A percentile compares a stretch with the other conserved stretches of the same genome.
phyloP scores from a whole-genome alignment of 257 asterid genomes.

The Nicotiana knightiana region DNA sequence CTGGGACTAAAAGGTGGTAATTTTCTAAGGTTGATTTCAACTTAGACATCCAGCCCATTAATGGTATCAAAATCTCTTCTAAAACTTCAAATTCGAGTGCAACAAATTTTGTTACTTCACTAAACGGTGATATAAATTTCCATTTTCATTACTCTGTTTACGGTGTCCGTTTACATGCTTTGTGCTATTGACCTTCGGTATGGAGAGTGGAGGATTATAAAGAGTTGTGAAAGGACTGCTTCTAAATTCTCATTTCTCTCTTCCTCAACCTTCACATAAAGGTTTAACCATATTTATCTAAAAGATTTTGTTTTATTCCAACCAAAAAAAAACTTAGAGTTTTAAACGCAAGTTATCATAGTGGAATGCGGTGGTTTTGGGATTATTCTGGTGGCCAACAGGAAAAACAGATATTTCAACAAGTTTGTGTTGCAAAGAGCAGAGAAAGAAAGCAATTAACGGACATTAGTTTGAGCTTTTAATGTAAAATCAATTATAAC shows the following conservation, averaged over 20 bases:
- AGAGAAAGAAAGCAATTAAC: too few relatives aligned
- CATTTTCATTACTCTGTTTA: background rate
- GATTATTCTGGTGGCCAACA: background rate
- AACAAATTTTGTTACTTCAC: background rate
- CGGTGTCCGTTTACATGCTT: background rate
- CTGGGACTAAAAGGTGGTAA: background rate
- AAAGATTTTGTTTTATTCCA: too few relatives aligned
- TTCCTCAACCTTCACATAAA: background rate
- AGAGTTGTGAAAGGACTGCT: background rate
- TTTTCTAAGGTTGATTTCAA: background rate
- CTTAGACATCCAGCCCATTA: background rate
- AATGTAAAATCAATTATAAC: too few relatives aligned
- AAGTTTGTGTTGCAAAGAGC: too few relatives aligned
- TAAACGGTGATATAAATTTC: background rate
- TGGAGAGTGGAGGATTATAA: background rate
- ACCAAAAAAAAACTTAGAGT: background rate
- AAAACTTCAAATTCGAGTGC: background rate
- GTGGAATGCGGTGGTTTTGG: background rate
- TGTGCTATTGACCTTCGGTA: background rate
- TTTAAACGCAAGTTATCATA: background rate
- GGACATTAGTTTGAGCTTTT: too few relatives aligned
- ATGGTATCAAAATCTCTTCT: background rate
- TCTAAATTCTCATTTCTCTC: background rate
- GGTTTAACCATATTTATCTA: background rate
- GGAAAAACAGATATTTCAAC: background rate